A percentile compares a stretch with the other conserved stretches of the same genome.
Evolutionary conservation across 1,284 basidiomycete genomes (phyloP).

Genomic region (Filobasidium uniguttulatum): DNA sequence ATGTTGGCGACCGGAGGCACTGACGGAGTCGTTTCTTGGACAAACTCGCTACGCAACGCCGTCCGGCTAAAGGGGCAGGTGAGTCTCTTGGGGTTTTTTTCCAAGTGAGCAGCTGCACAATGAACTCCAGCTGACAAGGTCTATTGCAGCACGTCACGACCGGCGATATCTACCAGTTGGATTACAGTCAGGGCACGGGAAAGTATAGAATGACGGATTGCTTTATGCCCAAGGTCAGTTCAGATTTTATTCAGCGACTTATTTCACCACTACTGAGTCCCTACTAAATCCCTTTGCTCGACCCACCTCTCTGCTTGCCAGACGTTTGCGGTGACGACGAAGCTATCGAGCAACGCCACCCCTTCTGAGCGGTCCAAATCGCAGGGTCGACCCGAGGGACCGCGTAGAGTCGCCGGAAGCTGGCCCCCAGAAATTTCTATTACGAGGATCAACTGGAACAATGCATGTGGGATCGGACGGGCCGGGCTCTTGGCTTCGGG

Average conservation of each 20-base stretch:
- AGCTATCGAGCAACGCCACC: too few relatives aligned
- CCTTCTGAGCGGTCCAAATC: constrained; percentile 23
- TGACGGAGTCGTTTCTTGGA: constrained; percentile 57
- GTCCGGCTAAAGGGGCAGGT: constrained; percentile 43
- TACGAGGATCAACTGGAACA: constrained; percentile 66
- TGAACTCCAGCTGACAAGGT: neutral
- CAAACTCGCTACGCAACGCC: constrained; percentile 49
- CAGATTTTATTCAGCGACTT: neutral
- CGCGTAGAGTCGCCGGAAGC: constrained; percentile 38
- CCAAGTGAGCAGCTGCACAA: neutral
- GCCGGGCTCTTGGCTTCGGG: constrained; percentile 60
- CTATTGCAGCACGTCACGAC: neutral
- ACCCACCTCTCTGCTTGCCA: constrained; percentile 3
- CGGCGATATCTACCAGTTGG: constrained; percentile 54
- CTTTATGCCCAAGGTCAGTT: constrained; percentile 54
- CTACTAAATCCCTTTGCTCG: neutral
- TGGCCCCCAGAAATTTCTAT: constrained; percentile 66
- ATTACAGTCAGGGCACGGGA: constrained; percentile 57
- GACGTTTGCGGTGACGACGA: too few relatives aligned
- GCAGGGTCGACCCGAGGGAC: constrained; percentile 26
- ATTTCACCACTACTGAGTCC: neutral
- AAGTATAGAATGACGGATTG: constrained; percentile 72
- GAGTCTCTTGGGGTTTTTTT: constrained; percentile 48
- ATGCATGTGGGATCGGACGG: constrained; percentile 50
- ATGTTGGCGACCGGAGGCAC: constrained; percentile 65